These are phyloP conservation scores for Verticillium alfalfae DNA, from an alignment of 2,329 filamentous ascomycete genomes.

Conservation along the genomic window DNA sequence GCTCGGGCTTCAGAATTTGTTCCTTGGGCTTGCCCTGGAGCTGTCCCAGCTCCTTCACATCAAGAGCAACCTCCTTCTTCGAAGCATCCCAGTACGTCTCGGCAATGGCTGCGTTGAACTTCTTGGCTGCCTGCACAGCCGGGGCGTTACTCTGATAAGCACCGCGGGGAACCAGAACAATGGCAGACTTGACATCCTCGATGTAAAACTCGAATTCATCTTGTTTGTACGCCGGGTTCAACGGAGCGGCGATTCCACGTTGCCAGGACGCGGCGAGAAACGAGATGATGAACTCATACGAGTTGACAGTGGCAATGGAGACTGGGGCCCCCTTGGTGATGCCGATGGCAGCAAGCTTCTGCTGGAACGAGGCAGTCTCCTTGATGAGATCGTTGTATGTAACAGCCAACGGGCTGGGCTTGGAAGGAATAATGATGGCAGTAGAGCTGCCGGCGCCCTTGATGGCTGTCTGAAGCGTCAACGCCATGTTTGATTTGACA, in stretches of 20 bases:
- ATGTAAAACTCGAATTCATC: constrained; percentile 91
- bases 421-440: constrained; percentile 70
- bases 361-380: constrained; percentile 68
- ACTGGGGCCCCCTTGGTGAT: constrained; percentile 65
- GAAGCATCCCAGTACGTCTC: constrained; percentile 75
- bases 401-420: constrained; percentile 55
- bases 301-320: constrained; percentile 79
- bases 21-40: constrained; percentile 40
- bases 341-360: constrained; percentile 70
- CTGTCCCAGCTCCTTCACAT: constrained; percentile 72
- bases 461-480: constrained; percentile 46
- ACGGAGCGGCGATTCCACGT: constrained; percentile 75
- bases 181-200: constrained; percentile 73
- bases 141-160: constrained; percentile 61
- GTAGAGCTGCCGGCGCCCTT: constrained; percentile 36
- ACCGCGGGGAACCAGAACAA: constrained; percentile 71
- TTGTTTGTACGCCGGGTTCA: constrained; percentile 86
- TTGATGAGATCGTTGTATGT: constrained; percentile 63
- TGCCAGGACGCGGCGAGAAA: constrained; percentile 86
- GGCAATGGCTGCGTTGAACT: constrained; percentile 77
- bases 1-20: constrained; percentile 43
- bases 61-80: constrained; percentile 62
- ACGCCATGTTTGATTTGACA: constrained; percentile 20
- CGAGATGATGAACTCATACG: constrained; percentile 81
- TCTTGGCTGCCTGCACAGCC: constrained; percentile 70